Base-by-base conservation (phyloP, 768 basidiomycete genomes). In the Rhizopogon rudus region DNA sequence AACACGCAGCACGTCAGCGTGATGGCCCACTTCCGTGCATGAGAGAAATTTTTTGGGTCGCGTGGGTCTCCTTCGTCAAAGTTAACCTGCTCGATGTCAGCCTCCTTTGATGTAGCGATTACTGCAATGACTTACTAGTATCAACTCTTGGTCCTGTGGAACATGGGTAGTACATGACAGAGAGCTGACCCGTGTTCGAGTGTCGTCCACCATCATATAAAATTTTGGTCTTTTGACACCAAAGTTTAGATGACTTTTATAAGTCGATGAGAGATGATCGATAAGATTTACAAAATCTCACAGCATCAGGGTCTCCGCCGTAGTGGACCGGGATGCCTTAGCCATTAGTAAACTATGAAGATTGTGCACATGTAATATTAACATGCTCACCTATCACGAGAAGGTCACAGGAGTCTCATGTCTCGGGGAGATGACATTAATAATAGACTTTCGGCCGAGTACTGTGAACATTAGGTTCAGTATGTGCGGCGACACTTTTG, bases 11-110 rank as follows among this genome's bases (percentile, higher is more conserved):
- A 57, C 22, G 51, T 57, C 7, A 63, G 35, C 10, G 68, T 67
- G 31, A 68, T 63, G 20, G 58, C 53, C 68, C 77, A 77, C 66
- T 76, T 78, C 53, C 63, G 65, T 5, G 57, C 45, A 8, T 55
- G 60, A 31, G 67, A 61, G 52, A 70, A 73, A 52, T 68, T 70
- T 42, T 63, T 40, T 35, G 74, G 74, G 57, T 76, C 71, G 29
- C 71, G 63, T 22, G 43, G 22, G 55, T 76, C 74, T 2, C 63
- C 65, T 29, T 62, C 55, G 31, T 67, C 64, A 40, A 70, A 74
- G 22, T 74, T 71, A 35, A 73, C 63, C 71, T 74, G 55, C 44
- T 5, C 16, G 16, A 1, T 10, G 46, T 53, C 17, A 53, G n/a
- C 16, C 22, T 29, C 6, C 29, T 46, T 52, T 28, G 44, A 44